A percentile compares a stretch with the other conserved stretches of the same genome.
Evolutionary conservation across 495 filamentous ascomycete species (phyloP).

Genomic region (Penicillium bialowiezense): DNA sequence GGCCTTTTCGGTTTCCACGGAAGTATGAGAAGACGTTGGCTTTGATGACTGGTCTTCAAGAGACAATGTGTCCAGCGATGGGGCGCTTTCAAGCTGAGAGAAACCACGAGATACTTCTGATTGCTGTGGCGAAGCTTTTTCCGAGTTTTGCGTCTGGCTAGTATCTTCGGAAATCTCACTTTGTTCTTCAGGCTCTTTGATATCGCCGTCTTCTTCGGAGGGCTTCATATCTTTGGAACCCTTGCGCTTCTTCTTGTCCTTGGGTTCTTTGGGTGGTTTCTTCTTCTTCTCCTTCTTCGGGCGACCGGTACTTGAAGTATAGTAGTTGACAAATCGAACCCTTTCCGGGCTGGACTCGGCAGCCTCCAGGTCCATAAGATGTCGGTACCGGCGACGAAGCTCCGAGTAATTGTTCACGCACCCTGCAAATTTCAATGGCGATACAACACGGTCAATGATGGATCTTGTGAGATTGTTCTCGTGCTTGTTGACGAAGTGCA

Average conservation of each 20-base stretch:
- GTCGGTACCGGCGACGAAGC: constrained; percentile 66
- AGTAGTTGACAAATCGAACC: constrained; percentile 86
- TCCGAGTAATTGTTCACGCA: constrained; percentile 73
- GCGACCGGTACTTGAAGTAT: constrained; percentile 74
- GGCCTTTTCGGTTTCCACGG: background rate
- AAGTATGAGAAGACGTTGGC: constrained; percentile 5
- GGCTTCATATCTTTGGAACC: constrained; percentile 6
- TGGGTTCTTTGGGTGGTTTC: background rate
- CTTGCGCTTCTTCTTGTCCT: constrained; percentile 1
- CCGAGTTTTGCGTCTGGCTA: too few species aligned
- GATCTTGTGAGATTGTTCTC: constrained; percentile 64
- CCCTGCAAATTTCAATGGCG: constrained; percentile 78
- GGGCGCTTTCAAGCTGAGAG: background rate
- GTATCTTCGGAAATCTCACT: too few species aligned
- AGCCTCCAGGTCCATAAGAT: constrained; percentile 66
- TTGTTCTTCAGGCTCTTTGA: too few species aligned
- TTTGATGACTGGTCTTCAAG: background rate
- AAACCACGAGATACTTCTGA: background rate
- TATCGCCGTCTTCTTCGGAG: background rate
- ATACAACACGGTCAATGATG: constrained; percentile 69
- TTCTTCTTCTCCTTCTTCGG: background rate
- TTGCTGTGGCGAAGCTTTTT: background rate
- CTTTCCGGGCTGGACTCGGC: constrained; percentile 34
- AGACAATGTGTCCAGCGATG: background rate
- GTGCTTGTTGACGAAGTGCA: constrained; percentile 81